phyloP scores from a whole-genome alignment of 768 basidiomycete species.

The Phlebiopsis flavidoalba region DNA sequence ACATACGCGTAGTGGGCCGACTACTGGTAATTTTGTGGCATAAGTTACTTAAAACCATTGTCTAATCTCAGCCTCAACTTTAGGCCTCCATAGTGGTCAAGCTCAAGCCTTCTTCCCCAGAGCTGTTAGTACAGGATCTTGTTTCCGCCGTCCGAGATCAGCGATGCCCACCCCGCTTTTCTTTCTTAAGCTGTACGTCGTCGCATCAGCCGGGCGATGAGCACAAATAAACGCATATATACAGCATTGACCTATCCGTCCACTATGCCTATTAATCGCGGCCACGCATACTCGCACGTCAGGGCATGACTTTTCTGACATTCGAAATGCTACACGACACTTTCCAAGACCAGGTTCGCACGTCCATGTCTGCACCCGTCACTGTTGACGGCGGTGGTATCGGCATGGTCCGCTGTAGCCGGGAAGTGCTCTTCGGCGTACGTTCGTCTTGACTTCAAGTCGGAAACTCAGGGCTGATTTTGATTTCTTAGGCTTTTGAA shows the following conservation, averaged over 20 bases:
- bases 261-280: conserved; percentile 82
- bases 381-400: conserved; percentile 69
- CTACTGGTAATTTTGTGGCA: conserved; percentile 47
- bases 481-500: conserved; percentile 69
- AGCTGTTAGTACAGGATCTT: conserved; percentile 44
- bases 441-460: conserved; percentile 23
- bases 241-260: conserved; percentile 73
- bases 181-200: conserved; percentile 48
- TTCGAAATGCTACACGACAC: conserved; percentile 88
- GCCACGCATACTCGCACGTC: conserved; percentile 68
- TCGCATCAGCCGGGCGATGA: neutral
- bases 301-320: conserved; percentile 76
- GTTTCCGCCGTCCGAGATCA: conserved; percentile 41
- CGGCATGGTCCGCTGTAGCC: conserved; percentile 65
- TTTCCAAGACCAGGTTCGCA: conserved; percentile 70
- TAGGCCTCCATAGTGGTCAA: conserved; percentile 38
- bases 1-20: conserved; percentile 51
- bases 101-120: conserved; percentile 48
- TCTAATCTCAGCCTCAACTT: neutral
- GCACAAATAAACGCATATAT: neutral
- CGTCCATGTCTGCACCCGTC: conserved; percentile 69
- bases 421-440: conserved; percentile 63
- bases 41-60: neutral
- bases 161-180: conserved; percentile 49
- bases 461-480: neutral